Evolutionary conservation across 306 rosid species (phyloP), one percentile per base, ranked within the genome.

Genomic region (Ammopiptanthus mongolicus): DNA sequence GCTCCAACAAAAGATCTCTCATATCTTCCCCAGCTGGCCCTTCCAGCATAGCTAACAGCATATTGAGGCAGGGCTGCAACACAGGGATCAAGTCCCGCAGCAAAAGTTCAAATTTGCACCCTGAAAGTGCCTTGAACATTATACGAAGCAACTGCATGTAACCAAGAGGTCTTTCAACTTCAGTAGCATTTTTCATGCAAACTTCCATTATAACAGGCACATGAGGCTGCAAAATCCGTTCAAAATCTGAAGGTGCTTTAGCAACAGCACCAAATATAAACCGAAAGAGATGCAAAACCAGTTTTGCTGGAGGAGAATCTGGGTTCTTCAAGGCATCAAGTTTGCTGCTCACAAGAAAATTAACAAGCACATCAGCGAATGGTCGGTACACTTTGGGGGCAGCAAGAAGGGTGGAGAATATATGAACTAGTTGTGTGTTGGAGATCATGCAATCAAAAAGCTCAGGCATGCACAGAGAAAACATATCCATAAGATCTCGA

Each of bases 401-500:
- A 65, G 86, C 91, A 77, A 96, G 77, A 75, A 96, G 96, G 4
- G 98, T 90, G 12, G 99, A 96, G 79, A 96, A 96, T 83, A 96
- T 88, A 81, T 90, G 97, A 78, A 96, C 96, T 69, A 96, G 89
- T 76, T 96, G 98, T 15, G 90, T 82, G 83, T 96, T 96, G 74
- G 87, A 83, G 59, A 92, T 89, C 99, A 92, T 96, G 92, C 98
- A 90, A 74, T 96, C 98, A 42, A 96, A 92, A 79, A 96, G 97
- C 86, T 96, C 98, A 14, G 99, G 90, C 99, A 96, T 96, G 73
- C 99, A 96, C 86, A 96, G 66, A 1, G 99, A 96, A 87, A 96
- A 93, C 98, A 96, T 92, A 86, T 96, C 99, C 99, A 96, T 96
- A 37, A 96, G 90, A 89, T 96, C 99, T 28, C 99, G 92, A 67